These are phyloP conservation scores for Saccharum officinarum DNA, from an alignment of 176 grass and related monocot genomes.

Conservation along the genomic window DNA sequence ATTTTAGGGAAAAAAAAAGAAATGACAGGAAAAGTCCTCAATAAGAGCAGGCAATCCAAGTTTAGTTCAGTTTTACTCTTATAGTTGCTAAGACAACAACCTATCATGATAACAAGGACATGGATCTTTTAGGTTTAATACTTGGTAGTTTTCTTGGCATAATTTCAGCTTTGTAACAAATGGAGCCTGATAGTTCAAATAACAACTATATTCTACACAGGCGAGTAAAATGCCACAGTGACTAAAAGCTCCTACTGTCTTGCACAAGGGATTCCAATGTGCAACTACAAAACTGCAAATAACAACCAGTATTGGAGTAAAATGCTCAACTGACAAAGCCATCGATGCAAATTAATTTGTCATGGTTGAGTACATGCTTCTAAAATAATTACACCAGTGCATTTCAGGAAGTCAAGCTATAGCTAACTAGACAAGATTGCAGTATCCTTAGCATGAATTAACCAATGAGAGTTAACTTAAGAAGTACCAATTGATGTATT, in stretches of 20 bases:
- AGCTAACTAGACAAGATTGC: not conserved
- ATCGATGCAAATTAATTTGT: not conserved
- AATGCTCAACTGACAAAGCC: not conserved
- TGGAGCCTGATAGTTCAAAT: not conserved
- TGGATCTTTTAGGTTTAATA: not conserved
- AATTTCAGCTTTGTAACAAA: not conserved
- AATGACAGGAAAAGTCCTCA: not conserved
- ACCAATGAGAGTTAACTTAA: not conserved
- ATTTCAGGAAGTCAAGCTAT: not conserved
- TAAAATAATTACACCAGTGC: not conserved
- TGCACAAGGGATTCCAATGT: not conserved
- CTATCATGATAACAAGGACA: no score
- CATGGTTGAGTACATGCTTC: not conserved
- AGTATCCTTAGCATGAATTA: not conserved
- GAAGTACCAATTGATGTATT: not conserved
- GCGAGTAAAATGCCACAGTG: not conserved
- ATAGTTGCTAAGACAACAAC: not conserved
- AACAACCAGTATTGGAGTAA: not conserved
- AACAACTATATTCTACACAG: not conserved
- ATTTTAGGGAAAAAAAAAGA: not conserved
- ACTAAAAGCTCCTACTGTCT: not conserved
- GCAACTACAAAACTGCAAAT: not conserved
- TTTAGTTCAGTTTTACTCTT: not conserved
- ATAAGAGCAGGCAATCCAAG: not conserved
- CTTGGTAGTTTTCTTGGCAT: not conserved